Conservation (phyloP, 1,284 basidiomycete species). For the Cystobasidium slooffiae region DNA sequence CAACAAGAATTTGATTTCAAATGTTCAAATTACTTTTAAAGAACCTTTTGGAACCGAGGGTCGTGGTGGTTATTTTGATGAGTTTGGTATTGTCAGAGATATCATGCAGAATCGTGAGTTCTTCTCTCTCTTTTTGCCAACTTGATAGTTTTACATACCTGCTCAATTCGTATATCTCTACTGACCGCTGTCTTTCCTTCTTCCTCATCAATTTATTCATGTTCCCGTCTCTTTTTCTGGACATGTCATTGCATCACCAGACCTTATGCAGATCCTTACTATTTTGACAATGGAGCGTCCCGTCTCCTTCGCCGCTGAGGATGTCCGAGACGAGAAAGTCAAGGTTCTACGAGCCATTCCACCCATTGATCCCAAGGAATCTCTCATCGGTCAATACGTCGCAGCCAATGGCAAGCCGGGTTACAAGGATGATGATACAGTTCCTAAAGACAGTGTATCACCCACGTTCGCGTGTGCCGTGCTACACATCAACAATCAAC, state of each 20-base stretch:
- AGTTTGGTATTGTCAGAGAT: slow-evolving; percentile 96
- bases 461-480: slow-evolving; percentile 89
- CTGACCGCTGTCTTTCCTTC: background rate
- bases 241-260: slow-evolving; percentile 59
- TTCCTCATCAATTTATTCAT: slow-evolving; percentile 3
- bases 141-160: slow-evolving; percentile 20
- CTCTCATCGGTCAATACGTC: slow-evolving; percentile 89
- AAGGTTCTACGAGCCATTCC: slow-evolving; percentile 90
- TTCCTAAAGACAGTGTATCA: slow-evolving; percentile 85
- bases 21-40: slow-evolving; percentile 98
- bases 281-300: slow-evolving; percentile 95
- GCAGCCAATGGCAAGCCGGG: slow-evolving; percentile 82
- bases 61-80: slow-evolving; percentile 96
- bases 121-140: background rate
- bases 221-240: background rate
- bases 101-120: slow-evolving; percentile 91
- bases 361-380: slow-evolving; percentile 74
- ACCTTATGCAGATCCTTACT: slow-evolving; percentile 87
- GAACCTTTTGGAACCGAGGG: slow-evolving; percentile 97
- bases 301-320: slow-evolving; percentile 93
- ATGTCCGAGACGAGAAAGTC: slow-evolving; percentile 97
- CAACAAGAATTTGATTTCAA: slow-evolving; percentile 92
- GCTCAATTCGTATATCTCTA: background rate
- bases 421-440: slow-evolving; percentile 93
- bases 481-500: slow-evolving; percentile 86